Base-by-base conservation (phyloP, 2,329 filamentous ascomycete genomes). In the Fusarium circinatum region DNA sequence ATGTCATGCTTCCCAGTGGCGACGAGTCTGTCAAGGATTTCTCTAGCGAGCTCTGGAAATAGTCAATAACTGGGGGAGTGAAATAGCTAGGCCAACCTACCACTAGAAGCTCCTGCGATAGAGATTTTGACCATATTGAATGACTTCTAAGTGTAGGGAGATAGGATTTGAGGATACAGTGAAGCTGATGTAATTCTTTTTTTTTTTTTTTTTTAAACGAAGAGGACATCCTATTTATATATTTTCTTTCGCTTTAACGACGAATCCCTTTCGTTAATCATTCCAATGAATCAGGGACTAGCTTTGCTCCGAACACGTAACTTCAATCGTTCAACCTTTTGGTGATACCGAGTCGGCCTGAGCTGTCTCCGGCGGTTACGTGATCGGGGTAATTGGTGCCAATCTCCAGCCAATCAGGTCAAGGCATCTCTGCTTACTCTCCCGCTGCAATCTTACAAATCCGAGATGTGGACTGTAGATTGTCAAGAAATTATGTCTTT, bases 231-330 rank as follows among this genome's bases (percentile, higher is more conserved):
- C 18, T 41, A 5, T 55, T 58, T 58, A 58, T 57, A 45, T 2
- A 2, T 2, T 9, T 13, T 15, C 0, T 5, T 26, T 17, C 2
- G 3, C 9, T 6, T 9, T 18, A 10, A 2, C 3, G 2, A 8
- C 9, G 2, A 7, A 1, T 12, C 1, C 4, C 3, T 26, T 22
- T 22, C 5, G 5, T 8, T n/a, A n/a, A 1, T n/a, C 4, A 13
- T 18, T 22, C 5, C 15, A 0, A 3, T 5, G 0, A 2, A 0
- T 8, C 8, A 22, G 24, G 20, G 3, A 6, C 12, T 11, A 5
- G 0, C 5, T 47, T 26, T 24, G 0, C 8, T 1, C 26, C 55
- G 30, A 34, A 36, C 8, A 58, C 55, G 55, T 58, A 58, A 58
- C 30, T n/a, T 6, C 18, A 24, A 32, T 28, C 7, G 2, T 36